A percentile compares a stretch with the other conserved stretches of the same genome.
Evolutionary conservation across 139 green algal species (phyloP).

Genomic region (Micractinium sp.): DNA sequence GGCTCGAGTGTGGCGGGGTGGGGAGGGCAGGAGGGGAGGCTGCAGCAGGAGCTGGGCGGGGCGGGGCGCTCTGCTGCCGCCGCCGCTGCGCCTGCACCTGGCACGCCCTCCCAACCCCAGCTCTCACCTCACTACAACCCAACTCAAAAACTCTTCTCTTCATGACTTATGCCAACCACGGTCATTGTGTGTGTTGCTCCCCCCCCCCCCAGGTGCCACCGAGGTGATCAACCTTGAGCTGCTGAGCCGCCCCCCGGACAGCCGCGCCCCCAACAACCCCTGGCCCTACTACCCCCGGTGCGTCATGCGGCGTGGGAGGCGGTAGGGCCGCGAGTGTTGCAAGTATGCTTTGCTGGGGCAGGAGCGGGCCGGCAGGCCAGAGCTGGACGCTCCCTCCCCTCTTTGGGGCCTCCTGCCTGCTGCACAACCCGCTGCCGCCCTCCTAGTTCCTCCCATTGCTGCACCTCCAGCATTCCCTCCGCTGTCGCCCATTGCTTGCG

Average conservation of each 20-base stretch:
- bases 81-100: not conserved
- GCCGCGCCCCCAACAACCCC: constrained; percentile 81
- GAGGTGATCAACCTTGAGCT: constrained; percentile 96
- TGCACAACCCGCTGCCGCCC: no score
- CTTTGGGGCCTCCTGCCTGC: not conserved
- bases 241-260: constrained; percentile 82
- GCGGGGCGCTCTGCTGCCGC: no score
- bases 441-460: no score
- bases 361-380: not conserved
- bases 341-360: not conserved
- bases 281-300: constrained; percentile 93
- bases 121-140: no score
- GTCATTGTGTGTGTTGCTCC: no score
- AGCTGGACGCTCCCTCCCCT: not conserved
- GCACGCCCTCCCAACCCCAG: not conserved
- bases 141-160: no score
- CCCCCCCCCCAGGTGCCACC: constrained; percentile 51
- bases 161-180: no score
- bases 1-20: no score
- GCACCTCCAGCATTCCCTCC: no score
- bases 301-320: not conserved
- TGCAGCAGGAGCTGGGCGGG: no score
- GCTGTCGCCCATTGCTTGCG: not conserved
- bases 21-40: not conserved
- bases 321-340: no score